phyloP scores from a whole-genome alignment of 148 eudicot species.

The Silene conica region DNA sequence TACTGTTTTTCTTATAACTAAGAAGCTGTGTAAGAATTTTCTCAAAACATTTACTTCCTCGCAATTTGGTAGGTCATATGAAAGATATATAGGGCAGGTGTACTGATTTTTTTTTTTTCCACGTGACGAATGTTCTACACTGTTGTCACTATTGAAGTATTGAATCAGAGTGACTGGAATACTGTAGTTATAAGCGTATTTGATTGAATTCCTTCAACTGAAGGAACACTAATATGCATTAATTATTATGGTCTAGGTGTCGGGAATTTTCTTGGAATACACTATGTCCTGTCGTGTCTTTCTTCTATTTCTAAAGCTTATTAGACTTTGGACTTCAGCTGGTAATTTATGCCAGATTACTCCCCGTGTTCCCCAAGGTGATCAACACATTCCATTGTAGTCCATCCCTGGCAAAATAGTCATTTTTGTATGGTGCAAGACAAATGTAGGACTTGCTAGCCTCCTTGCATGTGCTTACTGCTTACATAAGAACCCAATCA shows the following conservation, averaged over 20 bases:
- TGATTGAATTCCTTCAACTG: slow-evolving; percentile 3
- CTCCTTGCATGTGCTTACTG: too few species aligned
- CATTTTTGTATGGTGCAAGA: too few species aligned
- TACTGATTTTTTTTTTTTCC: not conserved
- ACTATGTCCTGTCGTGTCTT: not conserved
- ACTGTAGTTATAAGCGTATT: not conserved
- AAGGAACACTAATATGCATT: not conserved
- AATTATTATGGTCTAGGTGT: not conserved
- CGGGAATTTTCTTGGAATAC: not conserved
- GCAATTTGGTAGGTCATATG: too few species aligned
- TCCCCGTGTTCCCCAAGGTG: too few species aligned
- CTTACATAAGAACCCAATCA: too few species aligned
- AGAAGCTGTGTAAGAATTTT: too few species aligned
- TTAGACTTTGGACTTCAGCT: not conserved
- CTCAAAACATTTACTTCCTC: too few species aligned
- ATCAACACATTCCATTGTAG: too few species aligned
- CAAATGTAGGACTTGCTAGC: too few species aligned
- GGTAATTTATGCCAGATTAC: not conserved
- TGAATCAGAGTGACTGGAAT: not conserved
- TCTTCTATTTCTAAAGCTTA: not conserved
- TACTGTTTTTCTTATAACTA: too few species aligned
- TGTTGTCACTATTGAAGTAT: not conserved
- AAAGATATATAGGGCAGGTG: too few species aligned
- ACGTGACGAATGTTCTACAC: not conserved
- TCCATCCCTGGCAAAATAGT: too few species aligned